Conservation (phyloP, 805 yeast species). For the Ogataea chonburiensis region DNA sequence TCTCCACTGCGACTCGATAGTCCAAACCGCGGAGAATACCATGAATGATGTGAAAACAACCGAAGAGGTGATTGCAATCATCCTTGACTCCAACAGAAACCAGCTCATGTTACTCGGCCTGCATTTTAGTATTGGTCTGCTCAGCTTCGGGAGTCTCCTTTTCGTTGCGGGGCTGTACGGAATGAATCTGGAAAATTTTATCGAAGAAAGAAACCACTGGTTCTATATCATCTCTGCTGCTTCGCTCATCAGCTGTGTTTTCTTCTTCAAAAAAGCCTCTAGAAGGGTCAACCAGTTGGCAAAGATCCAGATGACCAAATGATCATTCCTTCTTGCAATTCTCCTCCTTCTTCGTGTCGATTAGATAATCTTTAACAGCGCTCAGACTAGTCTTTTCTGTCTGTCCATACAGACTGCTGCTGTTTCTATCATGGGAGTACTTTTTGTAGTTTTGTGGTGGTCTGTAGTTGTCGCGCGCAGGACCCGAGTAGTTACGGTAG, state of each 20-base stretch:
- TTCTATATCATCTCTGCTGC: conserved; percentile 52
- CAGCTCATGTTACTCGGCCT: conserved; percentile 86
- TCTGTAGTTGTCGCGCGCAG: not conserved
- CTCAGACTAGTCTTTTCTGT: conserved; percentile 19
- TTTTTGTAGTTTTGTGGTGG: not conserved
- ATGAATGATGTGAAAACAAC: conserved; percentile 85
- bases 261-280: conserved; percentile 54
- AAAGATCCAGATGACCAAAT: conserved; percentile 48
- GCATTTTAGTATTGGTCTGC: conserved; percentile 75
- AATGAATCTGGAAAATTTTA: conserved; percentile 90
- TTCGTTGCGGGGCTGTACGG: conserved; percentile 89
- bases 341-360: conserved; percentile 17
- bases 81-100: conserved; percentile 90
- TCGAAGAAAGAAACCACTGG: conserved; percentile 79
- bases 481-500: not conserved
- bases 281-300: conserved; percentile 63
- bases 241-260: conserved; percentile 38
- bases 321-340: conserved; percentile 10
- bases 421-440: conserved; percentile 7
- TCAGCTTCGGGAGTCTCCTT: conserved; percentile 78
- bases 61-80: conserved; percentile 91
- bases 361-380: conserved; percentile 19
- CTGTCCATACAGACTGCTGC: conserved; percentile 14
- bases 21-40: conserved; percentile 78
- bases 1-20: conserved; percentile 89